Evolutionary conservation across 2,329 filamentous ascomycete species (phyloP).

Genomic region (Didymella glomerata): DNA sequence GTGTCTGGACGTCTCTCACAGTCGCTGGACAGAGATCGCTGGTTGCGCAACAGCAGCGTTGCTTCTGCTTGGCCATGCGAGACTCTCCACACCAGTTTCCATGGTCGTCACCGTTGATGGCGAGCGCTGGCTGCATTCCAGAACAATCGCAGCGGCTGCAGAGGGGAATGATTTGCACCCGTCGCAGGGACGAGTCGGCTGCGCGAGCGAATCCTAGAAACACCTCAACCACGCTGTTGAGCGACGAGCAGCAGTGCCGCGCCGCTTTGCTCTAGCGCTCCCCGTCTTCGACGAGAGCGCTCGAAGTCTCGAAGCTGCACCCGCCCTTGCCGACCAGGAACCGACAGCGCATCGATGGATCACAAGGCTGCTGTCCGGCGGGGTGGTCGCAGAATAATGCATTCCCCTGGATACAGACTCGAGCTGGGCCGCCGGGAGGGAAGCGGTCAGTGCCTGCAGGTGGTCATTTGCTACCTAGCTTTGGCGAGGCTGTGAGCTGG

Average conservation of each 20-base stretch:
- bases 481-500: conserved; percentile 34
- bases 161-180: conserved; percentile 35
- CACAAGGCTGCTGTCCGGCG: conserved; percentile 24
- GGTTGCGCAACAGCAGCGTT: conserved; percentile 1
- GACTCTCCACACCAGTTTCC: conserved; percentile 5
- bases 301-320: conserved; percentile 24
- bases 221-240: conserved; percentile 13
- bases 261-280: conserved; percentile 20
- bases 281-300: conserved; percentile 1
- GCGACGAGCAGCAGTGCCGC: not conserved
- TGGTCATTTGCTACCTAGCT: conserved; percentile 34
- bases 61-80: conserved; percentile 13
- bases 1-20: conserved; percentile 16
- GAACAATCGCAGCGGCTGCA: conserved; percentile 27
- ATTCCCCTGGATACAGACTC: conserved; percentile 37
- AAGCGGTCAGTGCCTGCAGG: conserved; percentile 36
- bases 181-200: conserved; percentile 25
- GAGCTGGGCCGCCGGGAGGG: conserved; percentile 25
- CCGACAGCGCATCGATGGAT: conserved; percentile 24
- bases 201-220: conserved; percentile 21
- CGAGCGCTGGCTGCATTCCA: conserved; percentile 30
- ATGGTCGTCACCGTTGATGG: conserved; percentile 11
- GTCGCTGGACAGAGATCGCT: conserved; percentile 3
- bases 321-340: conserved; percentile 31
- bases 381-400: conserved; percentile 27